Conservation (phyloP, 2,329 filamentous ascomycete genomes). For the Arthroderma uncinatum region DNA sequence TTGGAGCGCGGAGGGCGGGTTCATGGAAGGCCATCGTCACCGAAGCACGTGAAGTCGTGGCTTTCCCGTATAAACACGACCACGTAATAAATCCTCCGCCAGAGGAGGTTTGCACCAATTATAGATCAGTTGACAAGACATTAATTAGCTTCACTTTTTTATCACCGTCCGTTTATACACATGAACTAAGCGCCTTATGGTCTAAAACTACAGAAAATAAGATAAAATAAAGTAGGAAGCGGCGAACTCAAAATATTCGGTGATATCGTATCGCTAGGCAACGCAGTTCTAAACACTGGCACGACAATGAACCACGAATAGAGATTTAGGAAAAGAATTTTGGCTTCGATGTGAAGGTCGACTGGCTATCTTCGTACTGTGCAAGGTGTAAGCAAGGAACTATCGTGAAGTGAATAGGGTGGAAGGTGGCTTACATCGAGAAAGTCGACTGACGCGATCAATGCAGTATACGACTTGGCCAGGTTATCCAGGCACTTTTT, state of each 20-base stretch:
- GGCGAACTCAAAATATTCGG: background rate
- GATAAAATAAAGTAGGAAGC: background rate
- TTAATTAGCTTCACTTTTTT: background rate
- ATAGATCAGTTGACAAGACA: background rate
- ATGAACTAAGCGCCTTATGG: background rate
- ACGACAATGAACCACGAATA: background rate
- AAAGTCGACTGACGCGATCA: conserved; percentile 74
- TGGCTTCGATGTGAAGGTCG: conserved; percentile 18
- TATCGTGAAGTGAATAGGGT: background rate
- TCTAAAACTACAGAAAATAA: background rate
- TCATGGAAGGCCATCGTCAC: background rate
- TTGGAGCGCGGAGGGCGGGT: background rate
- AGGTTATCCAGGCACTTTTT: conserved; percentile 61
- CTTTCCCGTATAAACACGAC: background rate
- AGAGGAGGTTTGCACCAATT: background rate
- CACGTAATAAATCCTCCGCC: background rate
- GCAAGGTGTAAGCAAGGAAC: background rate
- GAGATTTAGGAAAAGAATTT: conserved; percentile 25
- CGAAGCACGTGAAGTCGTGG: conserved; percentile 2
- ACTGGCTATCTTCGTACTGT: conserved; percentile 34
- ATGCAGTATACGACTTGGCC: conserved; percentile 71
- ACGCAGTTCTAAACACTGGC: background rate
- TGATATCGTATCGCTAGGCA: background rate
- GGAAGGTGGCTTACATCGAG: conserved; percentile 57
- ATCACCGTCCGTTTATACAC: background rate